Conservation (phyloP, 257 asterid genomes). For the Catharanthus roseus region DNA sequence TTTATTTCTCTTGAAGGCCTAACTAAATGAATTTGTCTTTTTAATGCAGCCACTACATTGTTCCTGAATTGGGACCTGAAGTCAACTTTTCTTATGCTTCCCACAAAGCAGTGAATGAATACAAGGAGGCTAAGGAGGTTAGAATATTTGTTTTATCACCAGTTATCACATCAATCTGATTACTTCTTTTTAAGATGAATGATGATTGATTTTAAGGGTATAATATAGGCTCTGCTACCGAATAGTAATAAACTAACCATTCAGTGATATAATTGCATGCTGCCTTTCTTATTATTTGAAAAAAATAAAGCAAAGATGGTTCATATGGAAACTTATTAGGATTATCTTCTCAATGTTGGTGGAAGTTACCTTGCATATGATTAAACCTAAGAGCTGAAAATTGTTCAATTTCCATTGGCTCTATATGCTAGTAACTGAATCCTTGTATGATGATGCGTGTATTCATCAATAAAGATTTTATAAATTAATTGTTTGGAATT, state of each 20-base stretch:
- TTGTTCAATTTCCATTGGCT: not conserved
- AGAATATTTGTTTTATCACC: slow-evolving; percentile 5
- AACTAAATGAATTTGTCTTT: slow-evolving; percentile 2
- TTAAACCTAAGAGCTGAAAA: not conserved
- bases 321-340: not conserved
- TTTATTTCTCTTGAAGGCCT: not conserved
- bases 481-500: not conserved
- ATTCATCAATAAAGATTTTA: not conserved
- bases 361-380: not conserved
- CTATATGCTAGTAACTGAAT: not conserved
- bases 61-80: slow-evolving; percentile 92
- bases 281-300: not conserved
- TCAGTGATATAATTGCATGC: not conserved
- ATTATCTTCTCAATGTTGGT: not conserved
- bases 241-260: too few relatives aligned
- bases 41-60: slow-evolving; percentile 76
- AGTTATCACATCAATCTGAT: too few relatives aligned
- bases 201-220: not conserved
- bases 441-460: not conserved
- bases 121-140: slow-evolving; percentile 90
- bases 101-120: slow-evolving; percentile 85
- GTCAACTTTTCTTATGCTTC: slow-evolving; percentile 80
- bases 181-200: not conserved
- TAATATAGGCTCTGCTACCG: too few relatives aligned
- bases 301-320: too few relatives aligned